phyloP scores from a whole-genome alignment of 106 monocot species.

The Xerophyta viscosa region DNA sequence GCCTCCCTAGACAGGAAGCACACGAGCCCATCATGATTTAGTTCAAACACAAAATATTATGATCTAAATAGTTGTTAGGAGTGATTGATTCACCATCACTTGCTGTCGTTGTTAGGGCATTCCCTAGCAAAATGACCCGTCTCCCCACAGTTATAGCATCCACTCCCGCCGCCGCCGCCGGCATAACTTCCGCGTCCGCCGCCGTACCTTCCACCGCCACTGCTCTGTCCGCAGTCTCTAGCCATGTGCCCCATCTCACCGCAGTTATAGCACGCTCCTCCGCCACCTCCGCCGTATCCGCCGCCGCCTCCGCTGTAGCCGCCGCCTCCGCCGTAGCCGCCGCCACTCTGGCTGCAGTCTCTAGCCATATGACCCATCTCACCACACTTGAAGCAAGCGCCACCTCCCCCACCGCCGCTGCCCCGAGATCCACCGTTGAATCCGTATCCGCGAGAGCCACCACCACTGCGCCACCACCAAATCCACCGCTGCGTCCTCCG shows the following conservation, averaged over 20 bases:
- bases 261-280: conserved; percentile 19
- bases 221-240: conserved; percentile 20
- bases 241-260: conserved; percentile 20
- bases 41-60: not conserved
- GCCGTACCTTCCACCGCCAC: not conserved
- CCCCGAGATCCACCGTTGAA: conserved; percentile 7
- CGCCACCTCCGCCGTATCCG: not conserved
- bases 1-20: too few species aligned
- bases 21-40: not conserved
- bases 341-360: conserved; percentile 3
- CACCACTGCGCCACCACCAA: conserved; percentile 6
- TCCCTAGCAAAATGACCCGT: conserved; percentile 31
- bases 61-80: not conserved
- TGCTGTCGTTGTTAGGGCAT: conserved; percentile 8
- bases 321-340: conserved; percentile 2
- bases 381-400: not conserved
- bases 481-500: not conserved
- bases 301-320: conserved; percentile 11
- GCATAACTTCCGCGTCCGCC: conserved; percentile 6
- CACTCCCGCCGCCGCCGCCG: conserved; percentile 1
- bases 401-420: conserved; percentile 6
- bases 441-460: conserved; percentile 4
- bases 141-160: conserved; percentile 23
- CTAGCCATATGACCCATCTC: conserved; percentile 8
- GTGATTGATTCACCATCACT: not conserved